Evolutionary conservation across 2,329 filamentous ascomycete genomes (phyloP), one percentile per base, ranked within the genome.

Genomic region (Cercospora nicotianae): DNA sequence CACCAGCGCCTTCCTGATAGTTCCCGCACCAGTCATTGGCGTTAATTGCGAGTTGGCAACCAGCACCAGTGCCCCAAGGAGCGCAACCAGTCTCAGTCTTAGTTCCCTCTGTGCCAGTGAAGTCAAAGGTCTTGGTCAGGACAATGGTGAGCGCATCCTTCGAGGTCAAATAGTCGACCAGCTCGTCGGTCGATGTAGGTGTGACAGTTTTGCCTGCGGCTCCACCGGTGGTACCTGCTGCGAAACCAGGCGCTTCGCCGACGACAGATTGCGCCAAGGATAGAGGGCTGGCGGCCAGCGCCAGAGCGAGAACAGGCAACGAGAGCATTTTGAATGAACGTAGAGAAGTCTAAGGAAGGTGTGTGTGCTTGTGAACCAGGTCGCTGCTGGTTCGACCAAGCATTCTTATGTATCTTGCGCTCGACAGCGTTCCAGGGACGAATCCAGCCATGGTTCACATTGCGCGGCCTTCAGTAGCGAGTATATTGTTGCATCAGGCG

Each of bases 81-180:
- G 86, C 83, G 73, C 88, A 90, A 23, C 87, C 87, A 16, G 81
- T 83, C 48, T 77, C 82, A 30, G 81, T 85, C 5, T 80, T 80
- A 3, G 81, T 84, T 45, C 87, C 87, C 76, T 88, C 86, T 10
- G 81, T 82, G 42, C 81, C 82, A 33, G 80, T 83, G 80, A 87
- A 89, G 79, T 87, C 83, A 74, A 85, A 75, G 18, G 75, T 77
- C 67, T 87, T 85, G 75, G 83, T 82, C 30, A 90, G 80, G 64
- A 89, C 81, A 72, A 90, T 89, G 68, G 85, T 84, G 26, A 87
- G 84, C 12, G 87, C 73, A 20, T 80, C 76, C 64, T 77, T 79
- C 76, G 89, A 86, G 8, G 81, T 81, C 5, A 90, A 83, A 79
- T 88, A 90, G 45, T 80, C 83, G 76, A 85, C 84, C 58, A 90